phyloP scores from a whole-genome alignment of 345 rosid genomes.

The Populus euphratica region DNA sequence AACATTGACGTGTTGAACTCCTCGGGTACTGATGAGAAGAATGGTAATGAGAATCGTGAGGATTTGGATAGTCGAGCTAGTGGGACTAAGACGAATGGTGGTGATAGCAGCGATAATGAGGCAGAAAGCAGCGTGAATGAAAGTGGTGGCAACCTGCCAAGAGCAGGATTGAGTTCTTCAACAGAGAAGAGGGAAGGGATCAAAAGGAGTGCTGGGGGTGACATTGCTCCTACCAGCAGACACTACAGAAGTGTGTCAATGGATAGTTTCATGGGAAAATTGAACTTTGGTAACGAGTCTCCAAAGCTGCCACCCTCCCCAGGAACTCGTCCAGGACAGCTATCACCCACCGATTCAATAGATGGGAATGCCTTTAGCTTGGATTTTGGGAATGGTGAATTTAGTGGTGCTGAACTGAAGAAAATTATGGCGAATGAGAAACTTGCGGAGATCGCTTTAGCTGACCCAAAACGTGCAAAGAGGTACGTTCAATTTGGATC shows the following conservation, averaged over 20 bases:
- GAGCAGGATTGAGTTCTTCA: conserved; percentile 38
- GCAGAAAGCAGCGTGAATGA: conserved; percentile 87
- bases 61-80: conserved; percentile 91
- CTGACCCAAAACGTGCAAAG: conserved; percentile 88
- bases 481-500: conserved; percentile 39
- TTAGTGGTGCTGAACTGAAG: conserved; percentile 76
- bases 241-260: conserved; percentile 92
- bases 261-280: conserved; percentile 85
- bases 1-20: conserved; percentile 77
- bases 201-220: conserved; percentile 77
- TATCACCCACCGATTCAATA: conserved; percentile 59
- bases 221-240: conserved; percentile 62
- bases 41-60: conserved; percentile 62
- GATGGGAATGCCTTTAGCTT: conserved; percentile 75
- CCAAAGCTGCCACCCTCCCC: conserved; percentile 81
- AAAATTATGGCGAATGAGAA: conserved; percentile 95
- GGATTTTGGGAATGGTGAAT: conserved; percentile 89
- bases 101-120: conserved; percentile 85
- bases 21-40: conserved; percentile 69
- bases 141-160: conserved; percentile 41
- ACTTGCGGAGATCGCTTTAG: conserved; percentile 81
- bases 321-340: conserved; percentile 57
- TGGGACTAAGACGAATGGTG: conserved; percentile 80
- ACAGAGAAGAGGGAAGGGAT: conserved; percentile 64
- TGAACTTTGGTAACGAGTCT: conserved; percentile 72